Evolutionary conservation across 2,329 filamentous ascomycete genomes (phyloP).

Genomic region (Chaetomiaceae sp.): DNA sequence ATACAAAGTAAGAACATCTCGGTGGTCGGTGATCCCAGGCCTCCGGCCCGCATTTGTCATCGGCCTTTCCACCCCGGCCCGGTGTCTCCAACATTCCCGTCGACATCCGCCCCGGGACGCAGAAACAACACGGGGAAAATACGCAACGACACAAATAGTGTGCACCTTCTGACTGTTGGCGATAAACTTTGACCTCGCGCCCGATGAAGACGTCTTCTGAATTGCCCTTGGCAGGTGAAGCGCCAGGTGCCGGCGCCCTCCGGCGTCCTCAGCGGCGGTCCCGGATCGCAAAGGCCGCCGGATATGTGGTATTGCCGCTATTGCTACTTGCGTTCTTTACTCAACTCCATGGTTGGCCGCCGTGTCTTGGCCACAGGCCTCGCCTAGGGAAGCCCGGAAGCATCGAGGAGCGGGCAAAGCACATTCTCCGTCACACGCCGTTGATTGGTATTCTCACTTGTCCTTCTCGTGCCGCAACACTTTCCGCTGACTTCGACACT

Average conservation of each 20-base stretch:
- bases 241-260: background rate
- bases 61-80: too few species aligned
- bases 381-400: constrained; percentile 23
- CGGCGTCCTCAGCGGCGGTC: background rate
- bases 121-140: too few species aligned
- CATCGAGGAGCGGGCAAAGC: constrained; percentile 43
- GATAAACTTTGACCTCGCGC: background rate
- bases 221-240: background rate
- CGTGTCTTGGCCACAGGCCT: constrained; percentile 7
- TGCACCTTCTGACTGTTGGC: too few species aligned
- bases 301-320: constrained; percentile 9
- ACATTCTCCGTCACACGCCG: constrained; percentile 43
- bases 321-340: constrained; percentile 29
- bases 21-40: too few species aligned
- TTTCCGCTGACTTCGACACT: constrained; percentile 12
- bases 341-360: constrained; percentile 23
- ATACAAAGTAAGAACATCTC: too few species aligned
- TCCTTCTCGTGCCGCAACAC: background rate
- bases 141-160: too few species aligned
- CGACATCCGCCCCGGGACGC: too few species aligned
- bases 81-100: too few species aligned
- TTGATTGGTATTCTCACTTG: constrained; percentile 42
- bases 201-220: constrained; percentile 7
- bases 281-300: background rate
- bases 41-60: too few species aligned